Evolutionary conservation across 352 stramenopile species (phyloP).

Genomic region (Peronosclerospora sorghi): DNA sequence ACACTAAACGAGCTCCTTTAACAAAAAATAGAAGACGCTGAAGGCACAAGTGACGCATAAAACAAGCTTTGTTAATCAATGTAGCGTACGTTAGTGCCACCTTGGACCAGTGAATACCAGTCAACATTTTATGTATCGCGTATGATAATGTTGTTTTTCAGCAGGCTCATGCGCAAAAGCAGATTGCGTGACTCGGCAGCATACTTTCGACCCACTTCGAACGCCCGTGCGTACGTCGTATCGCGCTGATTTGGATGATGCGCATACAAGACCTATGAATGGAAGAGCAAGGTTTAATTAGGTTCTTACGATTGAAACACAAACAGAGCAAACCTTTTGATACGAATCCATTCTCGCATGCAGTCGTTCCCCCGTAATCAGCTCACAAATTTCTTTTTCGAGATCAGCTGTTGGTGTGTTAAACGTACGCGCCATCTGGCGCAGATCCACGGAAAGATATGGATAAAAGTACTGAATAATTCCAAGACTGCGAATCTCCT

Average conservation of each 20-base stretch:
- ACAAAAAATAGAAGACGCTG: slow-evolving; percentile 5
- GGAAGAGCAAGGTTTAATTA: not conserved
- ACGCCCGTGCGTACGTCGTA: slow-evolving; percentile 69
- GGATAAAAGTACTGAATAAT: slow-evolving; percentile 86
- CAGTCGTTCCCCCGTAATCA: slow-evolving; percentile 68
- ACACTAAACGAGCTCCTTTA: not conserved
- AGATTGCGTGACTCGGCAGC: slow-evolving; percentile 70
- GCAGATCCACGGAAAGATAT: slow-evolving; percentile 78
- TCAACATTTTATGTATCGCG: slow-evolving; percentile 36
- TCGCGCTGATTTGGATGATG: slow-evolving; percentile 69
- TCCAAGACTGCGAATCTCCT: slow-evolving; percentile 73
- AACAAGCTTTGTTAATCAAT: too few relatives aligned
- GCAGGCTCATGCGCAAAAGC: slow-evolving; percentile 74
- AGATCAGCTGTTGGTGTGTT: slow-evolving; percentile 47
- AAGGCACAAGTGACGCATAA: not conserved
- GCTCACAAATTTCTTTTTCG: slow-evolving; percentile 67
- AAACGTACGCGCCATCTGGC: slow-evolving; percentile 81
- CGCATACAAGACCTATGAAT: slow-evolving; percentile 55
- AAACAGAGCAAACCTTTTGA: slow-evolving; percentile 41
- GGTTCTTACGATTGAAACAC: too few relatives aligned
- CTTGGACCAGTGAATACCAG: too few relatives aligned
- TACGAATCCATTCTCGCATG: slow-evolving; percentile 83
- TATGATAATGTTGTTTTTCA: slow-evolving; percentile 81
- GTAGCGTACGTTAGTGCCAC: too few relatives aligned
- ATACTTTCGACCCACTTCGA: slow-evolving; percentile 75